phyloP scores from a whole-genome alignment of 805 yeast genomes.

The Candida orba region DNA sequence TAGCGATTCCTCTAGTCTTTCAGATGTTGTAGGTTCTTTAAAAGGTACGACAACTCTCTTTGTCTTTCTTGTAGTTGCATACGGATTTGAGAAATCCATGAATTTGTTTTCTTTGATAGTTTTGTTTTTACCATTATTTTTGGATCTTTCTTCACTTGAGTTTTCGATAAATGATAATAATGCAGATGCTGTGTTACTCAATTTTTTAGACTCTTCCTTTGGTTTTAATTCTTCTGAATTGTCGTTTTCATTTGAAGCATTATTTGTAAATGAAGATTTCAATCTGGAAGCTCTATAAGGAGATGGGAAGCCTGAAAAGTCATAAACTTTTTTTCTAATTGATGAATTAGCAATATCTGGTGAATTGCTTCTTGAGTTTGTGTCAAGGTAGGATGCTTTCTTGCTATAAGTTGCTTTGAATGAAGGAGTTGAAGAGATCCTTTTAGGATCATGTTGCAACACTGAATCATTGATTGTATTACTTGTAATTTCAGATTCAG shows the following conservation, averaged over 20 bases:
- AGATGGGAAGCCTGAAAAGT: constrained; percentile 31
- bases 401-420: constrained; percentile 28
- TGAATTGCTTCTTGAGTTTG: constrained; percentile 1
- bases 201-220: constrained; percentile 19
- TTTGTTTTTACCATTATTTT: background rate
- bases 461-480: constrained; percentile 6
- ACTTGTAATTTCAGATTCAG: constrained; percentile 6
- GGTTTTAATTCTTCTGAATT: constrained; percentile 3
- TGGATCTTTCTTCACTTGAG: constrained; percentile 13
- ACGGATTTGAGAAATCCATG: constrained; percentile 34
- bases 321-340: constrained; percentile 28
- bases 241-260: constrained; percentile 2
- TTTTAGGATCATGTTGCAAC: constrained; percentile 3
- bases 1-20: constrained; percentile 18
- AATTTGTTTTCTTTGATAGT: constrained; percentile 5
- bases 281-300: constrained; percentile 30
- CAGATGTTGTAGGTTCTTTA: constrained; percentile 14
- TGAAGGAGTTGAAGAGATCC: constrained; percentile 22
- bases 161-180: constrained; percentile 37
- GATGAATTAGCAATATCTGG: constrained; percentile 6
- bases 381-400: constrained; percentile 1
- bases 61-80: constrained; percentile 22
- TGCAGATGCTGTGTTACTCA: constrained; percentile 44
- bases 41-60: constrained; percentile 4
- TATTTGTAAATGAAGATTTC: constrained; percentile 12